Percentiles rank a stretch among this genome's conserved stretches.
These are phyloP conservation scores for Backusella tarrabulga DNA, from an alignment of 192 early-diverging fungal genomes.

Conservation along the genomic window DNA sequence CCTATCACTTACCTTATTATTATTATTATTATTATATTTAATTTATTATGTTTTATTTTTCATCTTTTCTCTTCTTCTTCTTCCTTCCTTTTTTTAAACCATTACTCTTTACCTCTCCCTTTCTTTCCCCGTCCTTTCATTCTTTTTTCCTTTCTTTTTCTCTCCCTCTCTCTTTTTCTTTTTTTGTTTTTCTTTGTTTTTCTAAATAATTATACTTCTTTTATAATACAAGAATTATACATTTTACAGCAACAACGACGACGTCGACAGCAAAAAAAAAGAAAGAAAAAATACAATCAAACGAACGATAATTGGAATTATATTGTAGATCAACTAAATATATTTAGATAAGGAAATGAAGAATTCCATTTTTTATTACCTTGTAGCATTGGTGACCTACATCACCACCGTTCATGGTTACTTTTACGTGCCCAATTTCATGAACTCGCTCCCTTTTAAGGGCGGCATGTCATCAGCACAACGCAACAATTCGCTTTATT, in stretches of 20 bases:
- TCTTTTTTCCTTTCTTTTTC: neutral
- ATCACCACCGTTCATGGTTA: conserved; percentile 16
- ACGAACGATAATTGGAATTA: neutral
- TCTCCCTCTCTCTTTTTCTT: neutral
- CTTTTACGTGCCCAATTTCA: conserved; percentile 20
- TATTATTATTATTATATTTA: neutral
- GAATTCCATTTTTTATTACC: neutral
- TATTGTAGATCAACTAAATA: neutral
- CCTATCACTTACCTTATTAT: too few species aligned
- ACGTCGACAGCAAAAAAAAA: neutral
- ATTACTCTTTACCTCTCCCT: neutral
- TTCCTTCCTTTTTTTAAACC: neutral
- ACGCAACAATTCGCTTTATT: neutral
- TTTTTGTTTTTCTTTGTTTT: neutral
- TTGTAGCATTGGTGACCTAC: neutral
- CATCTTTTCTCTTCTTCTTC: neutral
- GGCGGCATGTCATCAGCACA: neutral
- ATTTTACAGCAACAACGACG: too few species aligned
- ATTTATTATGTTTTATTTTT: neutral
- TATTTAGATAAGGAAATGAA: neutral
- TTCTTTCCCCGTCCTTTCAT: neutral
- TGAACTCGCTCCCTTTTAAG: conserved; percentile 16
- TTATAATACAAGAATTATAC: neutral
- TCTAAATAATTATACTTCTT: neutral
- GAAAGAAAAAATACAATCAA: neutral